A percentile compares a stretch with the other conserved stretches of the same genome.
Conservation (phyloP, 176 grass and related monocot genomes). For the Oryza australiensis region DNA sequence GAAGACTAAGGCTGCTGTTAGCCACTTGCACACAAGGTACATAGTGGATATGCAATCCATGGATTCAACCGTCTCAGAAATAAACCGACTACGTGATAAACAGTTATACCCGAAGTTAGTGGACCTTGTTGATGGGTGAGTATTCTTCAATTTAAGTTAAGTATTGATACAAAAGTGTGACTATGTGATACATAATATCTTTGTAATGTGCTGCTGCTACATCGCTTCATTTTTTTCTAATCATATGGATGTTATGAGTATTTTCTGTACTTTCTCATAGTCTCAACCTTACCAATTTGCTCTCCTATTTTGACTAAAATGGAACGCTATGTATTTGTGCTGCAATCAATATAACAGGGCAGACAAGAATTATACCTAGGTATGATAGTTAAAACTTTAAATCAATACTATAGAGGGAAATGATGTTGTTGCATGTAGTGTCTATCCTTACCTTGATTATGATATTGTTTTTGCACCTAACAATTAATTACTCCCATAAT, state of each 20-base stretch:
- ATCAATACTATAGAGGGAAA: conserved; percentile 7
- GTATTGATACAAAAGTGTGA: conserved; percentile 15
- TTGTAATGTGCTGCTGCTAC: not conserved
- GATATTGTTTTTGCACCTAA: not conserved
- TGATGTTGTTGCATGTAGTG: not conserved
- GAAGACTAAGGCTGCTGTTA: conserved; percentile 93
- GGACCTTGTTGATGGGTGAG: conserved; percentile 80
- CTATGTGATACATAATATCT: not conserved
- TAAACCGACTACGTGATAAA: conserved; percentile 72
- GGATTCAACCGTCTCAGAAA: conserved; percentile 94
- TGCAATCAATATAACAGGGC: conserved; percentile 11
- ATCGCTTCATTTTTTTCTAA: conserved; percentile 13
- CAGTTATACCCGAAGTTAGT: conserved; percentile 72
- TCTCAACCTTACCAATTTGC: not conserved
- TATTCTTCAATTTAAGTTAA: conserved; percentile 25
- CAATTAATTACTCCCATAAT: not conserved
- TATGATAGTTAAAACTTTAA: not conserved
- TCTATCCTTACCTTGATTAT: conserved; percentile 7
- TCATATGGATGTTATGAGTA: conserved; percentile 21
- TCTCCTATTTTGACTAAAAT: conserved; percentile 13
- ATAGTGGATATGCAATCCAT: conserved; percentile 98
- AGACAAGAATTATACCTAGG: conserved; percentile 15
- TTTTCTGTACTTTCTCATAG: not conserved
- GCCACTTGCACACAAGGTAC: conserved; percentile 93
- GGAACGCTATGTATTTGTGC: not conserved